Percentiles rank a stretch among this genome's conserved stretches.
Conservation (phyloP, 345 rosid genomes). For the Arabis hirsuta region DNA sequence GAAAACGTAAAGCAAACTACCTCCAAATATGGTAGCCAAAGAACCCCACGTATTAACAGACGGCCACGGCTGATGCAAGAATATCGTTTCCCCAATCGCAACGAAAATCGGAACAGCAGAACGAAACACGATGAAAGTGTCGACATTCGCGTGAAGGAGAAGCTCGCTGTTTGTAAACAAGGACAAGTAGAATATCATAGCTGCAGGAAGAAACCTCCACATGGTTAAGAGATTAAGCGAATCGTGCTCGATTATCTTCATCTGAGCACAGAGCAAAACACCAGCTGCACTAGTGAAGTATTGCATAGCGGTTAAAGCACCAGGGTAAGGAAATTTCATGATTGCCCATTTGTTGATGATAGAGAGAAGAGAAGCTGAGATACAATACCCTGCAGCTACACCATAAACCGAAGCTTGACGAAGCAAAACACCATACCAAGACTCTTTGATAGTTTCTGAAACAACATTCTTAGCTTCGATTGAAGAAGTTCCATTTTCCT, state of each 20-base stretch:
- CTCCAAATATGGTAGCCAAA: slow-evolving; percentile 77
- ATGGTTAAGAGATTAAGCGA: slow-evolving; percentile 66
- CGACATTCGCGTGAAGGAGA: slow-evolving; percentile 93
- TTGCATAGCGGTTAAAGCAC: slow-evolving; percentile 92
- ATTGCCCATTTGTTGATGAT: slow-evolving; percentile 98
- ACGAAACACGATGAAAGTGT: slow-evolving; percentile 94
- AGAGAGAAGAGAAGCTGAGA: slow-evolving; percentile 93
- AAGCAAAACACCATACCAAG: slow-evolving; percentile 55
- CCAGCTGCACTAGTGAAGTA: slow-evolving; percentile 92
- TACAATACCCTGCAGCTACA: slow-evolving; percentile 85
- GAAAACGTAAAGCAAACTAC: slow-evolving; percentile 81
- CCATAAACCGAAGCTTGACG: slow-evolving; percentile 75
- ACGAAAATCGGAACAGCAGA: slow-evolving; percentile 92
- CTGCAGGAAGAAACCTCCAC: slow-evolving; percentile 97
- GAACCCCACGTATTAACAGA: slow-evolving; percentile 81
- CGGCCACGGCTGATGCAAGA: slow-evolving; percentile 91
- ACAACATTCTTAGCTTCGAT: slow-evolving; percentile 37
- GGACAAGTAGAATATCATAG: slow-evolving; percentile 87
- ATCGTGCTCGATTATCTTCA: slow-evolving; percentile 75
- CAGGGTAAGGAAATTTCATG: slow-evolving; percentile 96
- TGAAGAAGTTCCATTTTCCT: slow-evolving; percentile 49
- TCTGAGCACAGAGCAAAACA: slow-evolving; percentile 61
- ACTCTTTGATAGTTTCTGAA: slow-evolving; percentile 32
- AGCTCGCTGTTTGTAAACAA: slow-evolving; percentile 98
- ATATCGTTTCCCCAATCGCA: slow-evolving; percentile 87